A percentile compares a stretch with the other conserved stretches of the same genome.
Evolutionary conservation across 78 protist species (phyloP).

Genomic region (Andalucia godoyi): DNA sequence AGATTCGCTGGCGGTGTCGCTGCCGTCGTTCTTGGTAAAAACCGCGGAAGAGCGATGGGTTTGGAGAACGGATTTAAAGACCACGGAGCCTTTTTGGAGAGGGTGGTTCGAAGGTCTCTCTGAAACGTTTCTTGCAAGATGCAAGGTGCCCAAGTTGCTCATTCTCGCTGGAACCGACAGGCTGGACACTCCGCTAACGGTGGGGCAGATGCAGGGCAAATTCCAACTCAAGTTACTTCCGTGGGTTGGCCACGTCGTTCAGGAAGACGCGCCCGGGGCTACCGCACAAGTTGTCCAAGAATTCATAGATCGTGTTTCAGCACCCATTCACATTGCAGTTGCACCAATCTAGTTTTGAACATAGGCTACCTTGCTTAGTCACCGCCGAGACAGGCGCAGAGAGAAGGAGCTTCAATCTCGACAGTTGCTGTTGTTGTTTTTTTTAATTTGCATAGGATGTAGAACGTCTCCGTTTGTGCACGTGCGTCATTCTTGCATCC

Average conservation of each 20-base stretch:
- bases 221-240: slow-evolving; percentile 58
- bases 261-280: slow-evolving; percentile 61
- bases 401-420: no score
- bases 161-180: slow-evolving; percentile 69
- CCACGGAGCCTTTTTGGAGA: slow-evolving; percentile 56
- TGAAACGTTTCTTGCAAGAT: slow-evolving; percentile 30
- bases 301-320: no score
- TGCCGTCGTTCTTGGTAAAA: slow-evolving; percentile 45
- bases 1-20: slow-evolving; percentile 39
- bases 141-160: slow-evolving; percentile 29
- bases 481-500: no score
- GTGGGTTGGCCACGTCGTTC: slow-evolving; percentile 60
- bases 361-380: no score
- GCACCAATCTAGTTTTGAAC: no score
- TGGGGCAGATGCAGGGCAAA: slow-evolving; percentile 84
- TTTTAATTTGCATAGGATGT: no score
- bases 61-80: slow-evolving; percentile 53
- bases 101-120: slow-evolving; percentile 73
- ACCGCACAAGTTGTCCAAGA: neutral
- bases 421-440: no score
- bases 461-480: no score
- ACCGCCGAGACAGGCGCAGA: no score
- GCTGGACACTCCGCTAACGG: slow-evolving; percentile 61
- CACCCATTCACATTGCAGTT: no score
- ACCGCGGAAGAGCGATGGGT: neutral